Evolutionary conservation across 768 basidiomycete genomes (phyloP).

Genomic region (Termitomyces sp.): DNA sequence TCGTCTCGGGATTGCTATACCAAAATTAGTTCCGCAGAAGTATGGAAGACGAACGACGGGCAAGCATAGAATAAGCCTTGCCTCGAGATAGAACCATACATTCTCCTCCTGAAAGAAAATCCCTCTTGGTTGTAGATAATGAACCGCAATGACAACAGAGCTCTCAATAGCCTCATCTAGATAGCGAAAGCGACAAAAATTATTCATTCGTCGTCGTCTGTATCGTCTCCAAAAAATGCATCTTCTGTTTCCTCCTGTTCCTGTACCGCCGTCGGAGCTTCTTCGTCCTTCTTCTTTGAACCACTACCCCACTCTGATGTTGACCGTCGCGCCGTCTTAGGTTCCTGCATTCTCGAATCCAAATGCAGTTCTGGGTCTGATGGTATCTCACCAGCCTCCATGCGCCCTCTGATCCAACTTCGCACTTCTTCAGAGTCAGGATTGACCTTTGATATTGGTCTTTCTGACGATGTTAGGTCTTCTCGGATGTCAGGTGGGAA

Average conservation of each 20-base stretch:
- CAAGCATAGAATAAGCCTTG: no score
- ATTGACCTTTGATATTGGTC: conserved; percentile 34
- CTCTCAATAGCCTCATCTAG: not conserved
- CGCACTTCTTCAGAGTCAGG: conserved; percentile 54
- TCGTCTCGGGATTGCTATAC: not conserved
- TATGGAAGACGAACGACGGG: no score
- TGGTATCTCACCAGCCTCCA: conserved; percentile 54
- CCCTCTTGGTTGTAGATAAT: no score
- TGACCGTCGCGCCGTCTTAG: not conserved
- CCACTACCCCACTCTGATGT: conserved; percentile 4
- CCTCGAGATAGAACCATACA: no score
- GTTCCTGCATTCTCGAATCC: conserved; percentile 15
- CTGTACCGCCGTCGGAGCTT: not conserved
- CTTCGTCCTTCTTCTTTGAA: conserved; percentile 1
- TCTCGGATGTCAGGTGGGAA: conserved; percentile 68
- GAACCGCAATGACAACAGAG: not conserved
- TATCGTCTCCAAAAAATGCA: conserved; percentile 37
- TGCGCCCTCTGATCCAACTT: conserved; percentile 48
- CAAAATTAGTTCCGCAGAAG: no score
- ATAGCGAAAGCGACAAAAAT: not conserved
- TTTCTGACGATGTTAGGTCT: conserved; percentile 20
- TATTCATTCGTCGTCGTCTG: conserved; percentile 15
- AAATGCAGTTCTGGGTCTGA: conserved; percentile 51
- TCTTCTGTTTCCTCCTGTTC: conserved; percentile 22
- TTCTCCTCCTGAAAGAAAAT: not conserved